Percentiles rank a stretch among this genome's conserved stretches.
Evolutionary conservation across 225 moss, liverwort and hornwort species (phyloP).

Genomic region (Ulota crispa): DNA sequence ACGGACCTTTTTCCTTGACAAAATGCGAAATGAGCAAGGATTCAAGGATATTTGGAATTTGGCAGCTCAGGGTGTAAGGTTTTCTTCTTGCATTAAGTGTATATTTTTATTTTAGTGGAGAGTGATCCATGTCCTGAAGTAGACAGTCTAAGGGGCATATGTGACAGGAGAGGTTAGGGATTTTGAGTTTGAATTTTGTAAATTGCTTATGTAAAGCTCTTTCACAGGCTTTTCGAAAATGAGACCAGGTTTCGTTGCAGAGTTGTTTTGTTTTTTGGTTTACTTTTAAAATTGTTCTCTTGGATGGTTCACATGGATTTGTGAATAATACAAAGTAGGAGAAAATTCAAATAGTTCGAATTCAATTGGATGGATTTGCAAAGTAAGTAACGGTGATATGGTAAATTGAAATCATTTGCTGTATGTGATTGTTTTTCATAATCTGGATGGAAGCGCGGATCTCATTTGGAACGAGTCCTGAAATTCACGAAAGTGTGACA

Average conservation of each 20-base stretch:
- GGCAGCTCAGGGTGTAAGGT: constrained; percentile 28
- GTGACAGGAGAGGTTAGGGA: constrained; percentile 11
- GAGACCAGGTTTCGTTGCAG: neutral
- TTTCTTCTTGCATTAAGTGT: constrained; percentile 33
- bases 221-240: neutral
- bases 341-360: neutral
- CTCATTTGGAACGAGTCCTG: neutral
- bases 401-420: neutral
- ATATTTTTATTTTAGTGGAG: constrained; percentile 22
- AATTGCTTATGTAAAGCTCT: constrained; percentile 8
- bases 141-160: constrained; percentile 8
- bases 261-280: neutral
- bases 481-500: neutral
- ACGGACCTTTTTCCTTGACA: neutral
- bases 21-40: constrained; percentile 11
- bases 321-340: neutral
- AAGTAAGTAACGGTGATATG: neutral
- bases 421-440: neutral
- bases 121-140: constrained; percentile 15
- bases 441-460: neutral
- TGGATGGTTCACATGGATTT: neutral
- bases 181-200: constrained; percentile 18
- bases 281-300: neutral
- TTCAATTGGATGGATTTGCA: neutral
- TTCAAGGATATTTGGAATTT: constrained; percentile 14